These are phyloP conservation scores for Cyclanthera cordifolia DNA, from an alignment of 306 rosid genomes.

Conservation along the genomic window DNA sequence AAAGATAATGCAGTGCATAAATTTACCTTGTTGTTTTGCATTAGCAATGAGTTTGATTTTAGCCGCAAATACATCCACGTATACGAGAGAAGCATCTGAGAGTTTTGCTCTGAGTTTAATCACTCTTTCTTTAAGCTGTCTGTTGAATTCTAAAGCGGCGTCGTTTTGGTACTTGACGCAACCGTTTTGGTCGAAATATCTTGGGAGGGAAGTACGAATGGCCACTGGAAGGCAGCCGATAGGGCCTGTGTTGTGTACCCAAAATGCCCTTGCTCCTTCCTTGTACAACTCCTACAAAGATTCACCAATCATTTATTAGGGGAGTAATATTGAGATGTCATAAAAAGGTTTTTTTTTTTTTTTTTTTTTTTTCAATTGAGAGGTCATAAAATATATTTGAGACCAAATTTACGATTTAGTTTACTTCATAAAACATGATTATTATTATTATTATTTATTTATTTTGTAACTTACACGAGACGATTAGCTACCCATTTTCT, in stretches of 20 bases:
- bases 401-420: too few species aligned
- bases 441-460: too few species aligned
- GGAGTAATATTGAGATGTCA: too few species aligned
- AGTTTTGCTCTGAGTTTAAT: constrained; percentile 30
- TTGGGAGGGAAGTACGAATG: constrained; percentile 20
- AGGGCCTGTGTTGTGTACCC: constrained; percentile 87
- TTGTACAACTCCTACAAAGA: constrained; percentile 29
- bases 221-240: constrained; percentile 57
- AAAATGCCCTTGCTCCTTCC: constrained; percentile 54
- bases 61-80: constrained; percentile 63
- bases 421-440: too few species aligned
- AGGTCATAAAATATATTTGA: too few species aligned
- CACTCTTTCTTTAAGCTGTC: constrained; percentile 34
- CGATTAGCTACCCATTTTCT: too few species aligned
- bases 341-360: too few species aligned
- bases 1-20: too few species aligned
- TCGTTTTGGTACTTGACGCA: constrained; percentile 48
- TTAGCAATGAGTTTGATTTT: constrained; percentile 44
- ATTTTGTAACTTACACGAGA: too few species aligned
- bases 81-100: constrained; percentile 39
- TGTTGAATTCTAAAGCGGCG: constrained; percentile 52
- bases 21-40: constrained; percentile 39
- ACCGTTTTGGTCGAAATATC: constrained; percentile 36
- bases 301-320: too few species aligned
- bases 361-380: too few species aligned